phyloP scores from a whole-genome alignment of 2,329 filamentous ascomycete genomes.

The Tolypocladium guangdongense region DNA sequence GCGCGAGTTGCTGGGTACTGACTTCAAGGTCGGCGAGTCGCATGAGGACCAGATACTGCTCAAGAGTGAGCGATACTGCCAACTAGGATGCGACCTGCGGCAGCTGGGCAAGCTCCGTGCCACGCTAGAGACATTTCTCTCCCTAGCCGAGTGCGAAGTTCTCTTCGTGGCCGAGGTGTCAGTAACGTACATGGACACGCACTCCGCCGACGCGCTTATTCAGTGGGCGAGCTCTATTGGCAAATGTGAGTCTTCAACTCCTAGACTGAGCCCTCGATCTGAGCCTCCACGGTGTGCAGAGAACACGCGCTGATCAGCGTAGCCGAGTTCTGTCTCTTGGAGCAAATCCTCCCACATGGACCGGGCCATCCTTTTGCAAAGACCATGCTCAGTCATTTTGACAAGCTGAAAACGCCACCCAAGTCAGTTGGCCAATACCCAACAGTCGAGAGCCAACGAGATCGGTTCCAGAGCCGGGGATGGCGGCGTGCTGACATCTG shows the following conservation, averaged over 20 bases:
- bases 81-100: conserved; percentile 71
- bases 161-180: conserved; percentile 86
- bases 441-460: conserved; percentile 50
- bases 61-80: conserved; percentile 60
- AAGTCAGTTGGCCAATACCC: conserved; percentile 63
- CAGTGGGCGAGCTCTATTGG: conserved; percentile 64
- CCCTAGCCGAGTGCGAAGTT: conserved; percentile 48
- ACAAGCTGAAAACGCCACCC: conserved; percentile 70
- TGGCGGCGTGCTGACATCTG: conserved; percentile 53
- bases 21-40: conserved; percentile 21
- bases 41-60: conserved; percentile 42
- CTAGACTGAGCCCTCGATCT: too few species aligned
- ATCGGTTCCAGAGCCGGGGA: conserved; percentile 57
- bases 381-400: conserved; percentile 77
- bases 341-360: conserved; percentile 76
- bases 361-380: conserved; percentile 69
- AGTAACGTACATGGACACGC: conserved; percentile 76
- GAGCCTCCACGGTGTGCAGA: neutral
- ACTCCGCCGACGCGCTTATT: conserved; percentile 63
- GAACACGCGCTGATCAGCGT: neutral
- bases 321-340: conserved; percentile 77
- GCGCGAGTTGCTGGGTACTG: conserved; percentile 19
- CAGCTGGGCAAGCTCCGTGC: conserved; percentile 50
- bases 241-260: conserved; percentile 39
- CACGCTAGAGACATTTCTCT: conserved; percentile 46